A percentile compares a stretch with the other conserved stretches of the same genome.
Evolutionary conservation across 345 rosid species (phyloP).

Genomic region (Salix viminalis): DNA sequence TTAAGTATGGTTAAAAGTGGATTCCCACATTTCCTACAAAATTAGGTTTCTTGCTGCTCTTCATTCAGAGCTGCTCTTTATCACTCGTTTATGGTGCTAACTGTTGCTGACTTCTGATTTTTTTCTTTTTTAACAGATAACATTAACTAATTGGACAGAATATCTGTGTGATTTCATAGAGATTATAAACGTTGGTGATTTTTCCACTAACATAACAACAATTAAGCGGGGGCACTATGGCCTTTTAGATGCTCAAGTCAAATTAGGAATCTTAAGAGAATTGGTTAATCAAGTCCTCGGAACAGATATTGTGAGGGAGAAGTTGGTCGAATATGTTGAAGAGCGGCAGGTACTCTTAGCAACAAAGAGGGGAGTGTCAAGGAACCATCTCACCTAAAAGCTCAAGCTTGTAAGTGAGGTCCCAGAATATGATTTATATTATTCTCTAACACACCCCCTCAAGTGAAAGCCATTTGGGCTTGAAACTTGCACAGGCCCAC

Average conservation of each 20-base stretch:
- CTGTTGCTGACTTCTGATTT: conserved; percentile 15
- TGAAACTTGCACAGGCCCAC: too few species aligned
- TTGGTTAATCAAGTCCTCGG: conserved; percentile 59
- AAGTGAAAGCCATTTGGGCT: too few species aligned
- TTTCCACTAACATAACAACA: conserved; percentile 41
- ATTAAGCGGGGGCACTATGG: conserved; percentile 93
- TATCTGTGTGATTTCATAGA: conserved; percentile 86
- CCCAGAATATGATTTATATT: too few species aligned
- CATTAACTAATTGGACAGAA: conserved; percentile 78
- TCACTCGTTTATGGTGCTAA: conserved; percentile 2
- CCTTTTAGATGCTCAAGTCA: conserved; percentile 55
- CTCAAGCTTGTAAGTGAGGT: too few species aligned
- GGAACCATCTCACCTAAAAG: too few species aligned
- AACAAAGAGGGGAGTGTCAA: conserved; percentile 72
- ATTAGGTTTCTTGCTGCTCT: too few species aligned
- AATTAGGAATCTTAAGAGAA: conserved; percentile 57
- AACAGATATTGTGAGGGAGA: conserved; percentile 57
- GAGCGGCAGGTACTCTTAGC: conserved; percentile 71
- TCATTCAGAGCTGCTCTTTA: too few species aligned
- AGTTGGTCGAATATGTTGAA: conserved; percentile 69
- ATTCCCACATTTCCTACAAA: too few species aligned
- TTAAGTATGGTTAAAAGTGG: background rate
- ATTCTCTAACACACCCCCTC: too few species aligned
- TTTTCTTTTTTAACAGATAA: conserved; percentile 51
- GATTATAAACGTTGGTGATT: conserved; percentile 43